Base-by-base conservation (phyloP, 1,139 yeast species). In the Sugiyamaella pinicola region DNA sequence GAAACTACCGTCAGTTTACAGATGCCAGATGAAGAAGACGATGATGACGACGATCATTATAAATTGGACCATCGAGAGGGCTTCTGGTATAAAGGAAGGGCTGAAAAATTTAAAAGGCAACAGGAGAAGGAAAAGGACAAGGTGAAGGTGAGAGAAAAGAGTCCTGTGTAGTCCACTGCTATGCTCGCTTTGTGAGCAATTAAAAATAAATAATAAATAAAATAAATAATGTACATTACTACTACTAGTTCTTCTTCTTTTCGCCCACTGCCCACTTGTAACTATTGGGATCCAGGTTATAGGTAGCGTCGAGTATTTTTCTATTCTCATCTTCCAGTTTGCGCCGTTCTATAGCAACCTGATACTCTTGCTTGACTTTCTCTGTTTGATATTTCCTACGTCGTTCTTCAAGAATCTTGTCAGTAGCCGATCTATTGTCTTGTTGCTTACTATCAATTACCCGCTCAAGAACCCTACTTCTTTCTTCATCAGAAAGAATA, bases 1-100 rank as follows among this genome's bases (percentile, higher is more conserved):
- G 62, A 61, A 38, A 28, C 55, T n/a, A 52, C 48, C 21, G 55
- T 67, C 19, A 53, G 51, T 29, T 55, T 66, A 19, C 65, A 65
- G 2, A 55, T 55, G 49, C 61, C 61, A 5, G 60, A 53, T 2
- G 65, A 60, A 18, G 60, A 55, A 12, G 64, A 60, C 13, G 60
- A 58, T n/a, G 64, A 60, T 2, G 66, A 61, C 17, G 61, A 60
- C 4, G 61, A 58, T 6, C 55, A 49, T 43, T 61, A 62, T 35
- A 59, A 57, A 17, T 56, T 54, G 22, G 57, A 58, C 35, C 54
- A 54, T 37, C 57, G 57, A 26, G 56, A 56, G 18, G 43, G 51
- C 17, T 55, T 43, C 26, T 63, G 64, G 64, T 63, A 63, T 63
- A 52, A 51, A 17, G 43, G 38, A 13, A 49, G 65, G 10, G 53